phyloP scores from a whole-genome alignment of 352 stramenopile species.

The Phytophthora foliorum region DNA sequence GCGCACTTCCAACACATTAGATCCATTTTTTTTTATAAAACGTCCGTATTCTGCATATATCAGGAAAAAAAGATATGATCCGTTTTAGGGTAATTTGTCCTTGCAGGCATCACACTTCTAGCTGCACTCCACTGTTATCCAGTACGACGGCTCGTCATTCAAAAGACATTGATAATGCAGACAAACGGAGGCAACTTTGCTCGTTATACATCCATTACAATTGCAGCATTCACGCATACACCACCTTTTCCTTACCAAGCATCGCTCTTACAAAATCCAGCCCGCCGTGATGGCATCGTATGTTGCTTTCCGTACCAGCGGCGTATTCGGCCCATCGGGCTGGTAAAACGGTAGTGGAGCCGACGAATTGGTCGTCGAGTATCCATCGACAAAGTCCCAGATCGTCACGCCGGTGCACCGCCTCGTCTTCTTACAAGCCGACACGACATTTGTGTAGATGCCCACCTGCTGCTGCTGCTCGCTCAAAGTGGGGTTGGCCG shows the following conservation, averaged over 20 bases:
- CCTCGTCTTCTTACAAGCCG: slow-evolving; percentile 42
- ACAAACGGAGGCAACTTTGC: neutral
- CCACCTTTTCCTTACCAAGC: neutral
- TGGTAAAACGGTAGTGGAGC: slow-evolving; percentile 42
- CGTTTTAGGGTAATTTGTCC: neutral
- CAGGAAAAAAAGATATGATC: neutral
- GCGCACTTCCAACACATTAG: neutral
- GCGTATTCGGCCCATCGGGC: slow-evolving; percentile 29
- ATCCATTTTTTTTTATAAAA: neutral
- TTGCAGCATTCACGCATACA: too few species aligned
- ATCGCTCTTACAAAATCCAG: neutral
- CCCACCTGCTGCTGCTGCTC: slow-evolving; percentile 38
- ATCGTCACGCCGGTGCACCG: slow-evolving; percentile 34
- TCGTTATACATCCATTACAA: too few species aligned
- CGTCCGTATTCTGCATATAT: neutral
- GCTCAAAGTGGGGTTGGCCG: slow-evolving; percentile 31
- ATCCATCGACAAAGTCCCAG: slow-evolving; percentile 43
- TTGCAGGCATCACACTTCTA: too few species aligned
- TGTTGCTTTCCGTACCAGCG: slow-evolving; percentile 35
- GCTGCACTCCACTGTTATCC: too few species aligned
- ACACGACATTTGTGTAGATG: slow-evolving; percentile 36
- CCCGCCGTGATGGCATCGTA: slow-evolving; percentile 38
- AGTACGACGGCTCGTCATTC: neutral
- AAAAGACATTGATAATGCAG: neutral
- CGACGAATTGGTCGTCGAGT: slow-evolving; percentile 31